A percentile compares a stretch with the other conserved stretches of the same genome.
Conservation (phyloP, 768 basidiomycete genomes). For the Grammothele lineata region DNA sequence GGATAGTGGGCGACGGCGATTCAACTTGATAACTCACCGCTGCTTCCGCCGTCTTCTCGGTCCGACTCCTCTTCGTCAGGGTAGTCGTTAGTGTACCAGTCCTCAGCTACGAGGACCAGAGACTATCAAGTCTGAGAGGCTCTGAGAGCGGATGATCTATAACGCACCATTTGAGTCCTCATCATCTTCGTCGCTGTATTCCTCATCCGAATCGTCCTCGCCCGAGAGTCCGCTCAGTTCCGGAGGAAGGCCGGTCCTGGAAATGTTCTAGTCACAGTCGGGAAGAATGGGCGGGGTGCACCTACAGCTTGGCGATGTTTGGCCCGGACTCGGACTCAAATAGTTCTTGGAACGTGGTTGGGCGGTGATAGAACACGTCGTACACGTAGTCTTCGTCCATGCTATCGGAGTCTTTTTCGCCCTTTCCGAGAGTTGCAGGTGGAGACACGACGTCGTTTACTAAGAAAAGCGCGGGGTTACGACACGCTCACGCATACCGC, state of each 20-base stretch:
- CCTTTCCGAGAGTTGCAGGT: constrained; percentile 1
- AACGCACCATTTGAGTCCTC: constrained; percentile 80
- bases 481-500: too few relatives aligned
- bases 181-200: constrained; percentile 71
- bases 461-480: constrained; percentile 4
- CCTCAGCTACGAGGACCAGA: constrained; percentile 51
- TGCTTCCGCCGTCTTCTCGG: constrained; percentile 10
- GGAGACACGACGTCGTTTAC: constrained; percentile 29
- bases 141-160: not conserved
- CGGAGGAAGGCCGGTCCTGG: constrained; percentile 64
- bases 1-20: too few relatives aligned
- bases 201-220: constrained; percentile 44
- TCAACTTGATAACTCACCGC: constrained; percentile 12
- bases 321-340: constrained; percentile 43
- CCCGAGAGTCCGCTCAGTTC: constrained; percentile 52
- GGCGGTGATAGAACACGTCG: constrained; percentile 79
- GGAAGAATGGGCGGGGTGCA: constrained; percentile 1
- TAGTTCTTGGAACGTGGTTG: constrained; percentile 56
- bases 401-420: not conserved
- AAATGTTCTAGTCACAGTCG: too few relatives aligned
- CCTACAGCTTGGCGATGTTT: constrained; percentile 63
- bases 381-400: constrained; percentile 69
- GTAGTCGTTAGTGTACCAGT: constrained; percentile 83
- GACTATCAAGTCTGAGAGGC: not conserved
- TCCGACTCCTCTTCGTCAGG: constrained; percentile 49